Percentiles rank a stretch among this genome's conserved stretches.
These are phyloP conservation scores for Vinca minor DNA, from an alignment of 257 asterid genomes.

Conservation along the genomic window DNA sequence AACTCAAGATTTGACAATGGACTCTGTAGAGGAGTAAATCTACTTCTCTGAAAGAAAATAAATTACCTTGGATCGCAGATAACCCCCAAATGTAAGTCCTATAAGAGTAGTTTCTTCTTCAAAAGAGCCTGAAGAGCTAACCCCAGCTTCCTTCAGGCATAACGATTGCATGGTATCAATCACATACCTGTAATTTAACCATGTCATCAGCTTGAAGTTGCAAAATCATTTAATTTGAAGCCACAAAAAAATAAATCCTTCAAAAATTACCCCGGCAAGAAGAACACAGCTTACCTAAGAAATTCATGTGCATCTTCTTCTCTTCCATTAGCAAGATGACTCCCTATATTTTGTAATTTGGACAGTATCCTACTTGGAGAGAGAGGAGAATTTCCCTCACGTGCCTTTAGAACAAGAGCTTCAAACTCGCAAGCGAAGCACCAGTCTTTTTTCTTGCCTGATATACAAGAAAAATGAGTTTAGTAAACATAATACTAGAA, in stretches of 20 bases:
- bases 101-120: slow-evolving; percentile 58
- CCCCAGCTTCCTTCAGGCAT: slow-evolving; percentile 54
- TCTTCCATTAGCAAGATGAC: slow-evolving; percentile 62
- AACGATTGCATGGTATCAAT: slow-evolving; percentile 67
- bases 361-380: slow-evolving; percentile 56
- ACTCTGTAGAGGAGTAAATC: background rate
- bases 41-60: slow-evolving; percentile 12
- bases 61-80: slow-evolving; percentile 72
- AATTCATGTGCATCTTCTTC: slow-evolving; percentile 93
- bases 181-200: slow-evolving; percentile 39
- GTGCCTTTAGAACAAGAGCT: slow-evolving; percentile 44
- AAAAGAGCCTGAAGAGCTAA: slow-evolving; percentile 33
- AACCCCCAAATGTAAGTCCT: slow-evolving; percentile 87
- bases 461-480: slow-evolving; percentile 12
- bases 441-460: slow-evolving; percentile 59
- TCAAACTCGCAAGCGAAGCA: slow-evolving; percentile 80
- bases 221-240: background rate
- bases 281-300: slow-evolving; percentile 48
- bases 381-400: slow-evolving; percentile 44
- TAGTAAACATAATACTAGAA: slow-evolving; percentile 4
- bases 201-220: background rate
- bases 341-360: slow-evolving; percentile 49
- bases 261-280: background rate
- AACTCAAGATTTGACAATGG: background rate
- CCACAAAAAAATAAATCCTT: background rate